Evolutionary conservation across 495 filamentous ascomycete species (phyloP).

Genomic region (Penicillium coprophilum): DNA sequence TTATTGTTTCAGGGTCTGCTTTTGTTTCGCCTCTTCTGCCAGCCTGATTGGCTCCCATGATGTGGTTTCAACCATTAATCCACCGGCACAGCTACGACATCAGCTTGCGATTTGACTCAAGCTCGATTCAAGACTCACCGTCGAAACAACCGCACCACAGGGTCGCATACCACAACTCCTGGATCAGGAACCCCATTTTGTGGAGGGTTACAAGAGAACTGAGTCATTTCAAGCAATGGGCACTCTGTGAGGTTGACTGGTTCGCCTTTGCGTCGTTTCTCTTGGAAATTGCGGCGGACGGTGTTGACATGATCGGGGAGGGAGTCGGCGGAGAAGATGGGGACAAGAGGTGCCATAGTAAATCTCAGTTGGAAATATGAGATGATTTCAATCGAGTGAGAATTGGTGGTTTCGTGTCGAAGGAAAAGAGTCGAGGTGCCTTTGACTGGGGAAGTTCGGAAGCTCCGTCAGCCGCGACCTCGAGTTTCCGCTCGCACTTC

Average conservation of each 20-base stretch:
- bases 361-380: neutral
- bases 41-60: conserved; percentile 60
- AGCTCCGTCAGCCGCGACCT: conserved; percentile 13
- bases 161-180: conserved; percentile 66
- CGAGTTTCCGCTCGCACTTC: conserved; percentile 4
- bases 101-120: neutral
- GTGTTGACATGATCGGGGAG: conserved; percentile 46
- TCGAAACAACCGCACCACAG: conserved; percentile 75
- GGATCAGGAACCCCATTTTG: conserved; percentile 55
- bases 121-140: conserved; percentile 53
- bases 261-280: conserved; percentile 45
- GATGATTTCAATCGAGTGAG: neutral
- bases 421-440: conserved; percentile 3
- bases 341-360: conserved; percentile 46
- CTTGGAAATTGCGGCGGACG: conserved; percentile 41
- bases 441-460: conserved; percentile 5
- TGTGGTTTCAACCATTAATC: conserved; percentile 80
- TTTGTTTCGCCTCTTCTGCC: conserved; percentile 31
- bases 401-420: neutral
- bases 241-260: conserved; percentile 63
- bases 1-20: conserved; percentile 12
- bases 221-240: conserved; percentile 72
- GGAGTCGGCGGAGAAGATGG: conserved; percentile 38
- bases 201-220: conserved; percentile 71
- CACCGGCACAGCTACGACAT: conserved; percentile 65